Evolutionary conservation across 2,329 filamentous ascomycete genomes (phyloP).

Genomic region (Claviceps sp.): DNA sequence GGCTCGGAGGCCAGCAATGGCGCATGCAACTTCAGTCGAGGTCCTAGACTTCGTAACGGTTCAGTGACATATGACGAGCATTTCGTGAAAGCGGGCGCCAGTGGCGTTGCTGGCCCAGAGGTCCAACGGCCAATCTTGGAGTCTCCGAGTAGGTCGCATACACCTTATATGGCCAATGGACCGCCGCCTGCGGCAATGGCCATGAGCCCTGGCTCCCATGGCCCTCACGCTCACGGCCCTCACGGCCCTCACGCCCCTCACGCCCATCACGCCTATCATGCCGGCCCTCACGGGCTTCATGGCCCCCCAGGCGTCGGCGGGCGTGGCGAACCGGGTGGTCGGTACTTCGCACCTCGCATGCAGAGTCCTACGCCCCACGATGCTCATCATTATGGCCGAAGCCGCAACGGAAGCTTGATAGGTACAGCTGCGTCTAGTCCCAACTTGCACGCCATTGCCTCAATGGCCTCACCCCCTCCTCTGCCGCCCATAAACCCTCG

Average conservation of each 20-base stretch:
- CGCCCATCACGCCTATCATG: too few species aligned
- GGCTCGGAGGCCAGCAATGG: constrained; percentile 41
- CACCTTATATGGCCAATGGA: background rate
- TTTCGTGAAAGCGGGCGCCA: constrained; percentile 7
- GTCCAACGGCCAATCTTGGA: background rate
- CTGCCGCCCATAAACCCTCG: constrained; percentile 47
- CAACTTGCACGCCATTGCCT: constrained; percentile 20
- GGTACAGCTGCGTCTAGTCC: constrained; percentile 21
- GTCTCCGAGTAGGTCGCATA: background rate
- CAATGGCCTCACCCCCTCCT: constrained; percentile 29
- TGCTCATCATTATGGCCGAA: constrained; percentile 13
- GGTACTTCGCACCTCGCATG: constrained; percentile 7
- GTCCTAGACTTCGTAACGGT: constrained; percentile 25
- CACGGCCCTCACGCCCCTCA: too few species aligned
- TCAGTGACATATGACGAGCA: constrained; percentile 24
- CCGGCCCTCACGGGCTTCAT: constrained; percentile 3
- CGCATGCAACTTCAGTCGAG: constrained; percentile 25
- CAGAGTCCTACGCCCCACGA: constrained; percentile 5
- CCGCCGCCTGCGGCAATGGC: background rate
- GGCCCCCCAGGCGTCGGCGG: constrained; percentile 1
- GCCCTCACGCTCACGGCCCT: too few species aligned
- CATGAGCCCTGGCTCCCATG: background rate
- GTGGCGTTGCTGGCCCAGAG: background rate
- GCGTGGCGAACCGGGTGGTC: constrained; percentile 11
- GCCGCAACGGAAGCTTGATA: constrained; percentile 23